These are phyloP conservation scores for Waltergamsia citrina DNA, from an alignment of 2,329 filamentous ascomycete species.

Conservation along the genomic window DNA sequence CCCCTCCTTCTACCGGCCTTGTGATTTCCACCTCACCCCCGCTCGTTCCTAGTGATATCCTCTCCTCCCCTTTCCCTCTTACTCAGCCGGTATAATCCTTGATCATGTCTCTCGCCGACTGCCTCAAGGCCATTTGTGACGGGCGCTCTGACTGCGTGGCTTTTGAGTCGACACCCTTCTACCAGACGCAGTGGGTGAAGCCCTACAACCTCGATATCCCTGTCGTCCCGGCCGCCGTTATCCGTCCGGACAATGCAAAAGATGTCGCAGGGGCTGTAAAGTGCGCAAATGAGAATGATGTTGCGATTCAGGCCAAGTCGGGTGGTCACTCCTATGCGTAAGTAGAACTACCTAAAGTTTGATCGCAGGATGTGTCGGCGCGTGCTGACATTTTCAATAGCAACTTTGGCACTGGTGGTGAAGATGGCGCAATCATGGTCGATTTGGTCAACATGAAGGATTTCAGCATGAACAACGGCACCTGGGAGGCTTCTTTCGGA, in stretches of 20 bases:
- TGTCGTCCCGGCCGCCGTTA: constrained; percentile 44
- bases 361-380: neutral
- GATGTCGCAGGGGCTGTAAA: constrained; percentile 48
- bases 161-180: constrained; percentile 31
- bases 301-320: constrained; percentile 51
- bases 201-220: constrained; percentile 42
- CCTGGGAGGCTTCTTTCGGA: constrained; percentile 45
- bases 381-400: constrained; percentile 10
- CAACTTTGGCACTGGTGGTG: constrained; percentile 36
- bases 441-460: constrained; percentile 43
- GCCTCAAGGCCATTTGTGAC: constrained; percentile 35
- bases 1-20: no score
- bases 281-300: constrained; percentile 38
- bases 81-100: neutral
- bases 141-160: constrained; percentile 34
- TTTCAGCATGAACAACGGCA: constrained; percentile 41
- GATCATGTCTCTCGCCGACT: constrained; percentile 23
- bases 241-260: constrained; percentile 39
- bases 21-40: no score
- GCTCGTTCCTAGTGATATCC: no score
- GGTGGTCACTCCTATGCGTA: constrained; percentile 58
- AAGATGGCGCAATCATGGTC: constrained; percentile 40
- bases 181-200: constrained; percentile 38
- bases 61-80: neutral
- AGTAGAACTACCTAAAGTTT: constrained; percentile 8